A percentile compares a stretch with the other conserved stretches of the same genome.
These are phyloP conservation scores for Sporothrix variecibatus DNA, from an alignment of 2,329 filamentous ascomycete species.

Conservation along the genomic window DNA sequence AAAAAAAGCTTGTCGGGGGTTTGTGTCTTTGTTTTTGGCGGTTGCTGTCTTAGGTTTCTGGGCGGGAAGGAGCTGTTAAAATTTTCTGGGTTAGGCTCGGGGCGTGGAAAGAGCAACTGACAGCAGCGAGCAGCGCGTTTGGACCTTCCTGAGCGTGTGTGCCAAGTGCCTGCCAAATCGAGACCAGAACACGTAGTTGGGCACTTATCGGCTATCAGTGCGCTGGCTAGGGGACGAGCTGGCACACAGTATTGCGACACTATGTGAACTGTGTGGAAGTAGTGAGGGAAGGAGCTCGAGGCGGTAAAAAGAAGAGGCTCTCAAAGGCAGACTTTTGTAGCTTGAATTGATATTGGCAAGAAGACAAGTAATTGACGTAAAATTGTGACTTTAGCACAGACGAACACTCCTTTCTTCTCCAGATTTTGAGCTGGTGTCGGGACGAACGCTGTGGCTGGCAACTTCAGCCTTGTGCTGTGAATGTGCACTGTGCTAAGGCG, in stretches of 20 bases:
- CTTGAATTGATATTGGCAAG: too few species aligned
- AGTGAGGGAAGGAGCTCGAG: neutral
- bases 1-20: neutral
- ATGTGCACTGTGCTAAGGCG: constrained; percentile 14
- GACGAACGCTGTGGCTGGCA: neutral
- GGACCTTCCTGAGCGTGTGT: neutral
- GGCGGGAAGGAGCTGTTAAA: constrained; percentile 12
- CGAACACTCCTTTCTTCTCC: too few species aligned
- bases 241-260: constrained; percentile 13
- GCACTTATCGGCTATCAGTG: constrained; percentile 20
- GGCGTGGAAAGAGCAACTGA: neutral
- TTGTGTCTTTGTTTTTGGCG: constrained; percentile 16
- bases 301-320: neutral
- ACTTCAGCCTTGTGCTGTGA: neutral
- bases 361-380: neutral
- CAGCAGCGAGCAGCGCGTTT: neutral
- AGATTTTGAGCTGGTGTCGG: neutral
- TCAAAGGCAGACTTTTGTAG: neutral
- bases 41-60: constrained; percentile 10
- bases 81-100: constrained; percentile 14
- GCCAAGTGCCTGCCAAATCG: constrained; percentile 13
- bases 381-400: neutral
- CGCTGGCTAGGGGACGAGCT: constrained; percentile 11
- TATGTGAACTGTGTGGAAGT: neutral
- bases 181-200: constrained; percentile 14